Conservation (phyloP, 768 basidiomycete genomes). For the Cystobasidiopsis lactophilus region DNA sequence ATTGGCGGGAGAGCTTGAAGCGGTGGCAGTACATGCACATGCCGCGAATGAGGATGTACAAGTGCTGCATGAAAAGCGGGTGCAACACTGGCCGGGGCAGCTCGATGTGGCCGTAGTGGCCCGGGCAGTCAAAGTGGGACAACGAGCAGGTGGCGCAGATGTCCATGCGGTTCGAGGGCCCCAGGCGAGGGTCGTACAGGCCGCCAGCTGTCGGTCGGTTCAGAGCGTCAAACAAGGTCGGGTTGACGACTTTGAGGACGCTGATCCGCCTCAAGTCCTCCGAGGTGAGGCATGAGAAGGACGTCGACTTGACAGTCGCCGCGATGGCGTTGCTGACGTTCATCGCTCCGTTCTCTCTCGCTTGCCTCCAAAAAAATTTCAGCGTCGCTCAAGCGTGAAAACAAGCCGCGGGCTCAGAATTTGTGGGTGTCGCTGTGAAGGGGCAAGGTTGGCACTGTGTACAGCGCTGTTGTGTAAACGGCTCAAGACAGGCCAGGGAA, state of each 20-base stretch:
- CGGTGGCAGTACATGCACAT: conserved; percentile 84
- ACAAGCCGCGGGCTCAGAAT: no score
- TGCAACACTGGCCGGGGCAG: conserved; percentile 88
- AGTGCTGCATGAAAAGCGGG: conserved; percentile 80
- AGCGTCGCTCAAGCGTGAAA: no score
- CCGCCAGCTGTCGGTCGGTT: conserved; percentile 79
- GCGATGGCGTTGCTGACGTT: conserved; percentile 38
- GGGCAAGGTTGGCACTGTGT: no score
- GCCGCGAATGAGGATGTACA: conserved; percentile 64
- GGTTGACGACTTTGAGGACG: conserved; percentile 93
- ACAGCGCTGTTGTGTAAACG: no score
- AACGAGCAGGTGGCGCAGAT: conserved; percentile 85
- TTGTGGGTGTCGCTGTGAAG: no score
- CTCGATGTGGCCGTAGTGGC: conserved; percentile 95
- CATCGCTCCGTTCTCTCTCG: no score
- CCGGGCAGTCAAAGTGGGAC: conserved; percentile 83
- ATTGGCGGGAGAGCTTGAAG: conserved; percentile 56
- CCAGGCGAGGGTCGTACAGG: conserved; percentile 84
- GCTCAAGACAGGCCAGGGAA: no score
- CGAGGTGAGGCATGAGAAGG: conserved; percentile 77
- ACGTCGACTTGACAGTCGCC: conserved; percentile 59
- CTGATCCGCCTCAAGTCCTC: conserved; percentile 78
- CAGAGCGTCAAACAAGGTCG: conserved; percentile 74
- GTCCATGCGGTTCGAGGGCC: conserved; percentile 68
- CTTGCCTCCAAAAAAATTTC: no score